Percentiles rank a stretch among this genome's conserved stretches.
Evolutionary conservation across 2,329 filamentous ascomycete species (phyloP).

Genomic region (Colletotrichum eremochloae): DNA sequence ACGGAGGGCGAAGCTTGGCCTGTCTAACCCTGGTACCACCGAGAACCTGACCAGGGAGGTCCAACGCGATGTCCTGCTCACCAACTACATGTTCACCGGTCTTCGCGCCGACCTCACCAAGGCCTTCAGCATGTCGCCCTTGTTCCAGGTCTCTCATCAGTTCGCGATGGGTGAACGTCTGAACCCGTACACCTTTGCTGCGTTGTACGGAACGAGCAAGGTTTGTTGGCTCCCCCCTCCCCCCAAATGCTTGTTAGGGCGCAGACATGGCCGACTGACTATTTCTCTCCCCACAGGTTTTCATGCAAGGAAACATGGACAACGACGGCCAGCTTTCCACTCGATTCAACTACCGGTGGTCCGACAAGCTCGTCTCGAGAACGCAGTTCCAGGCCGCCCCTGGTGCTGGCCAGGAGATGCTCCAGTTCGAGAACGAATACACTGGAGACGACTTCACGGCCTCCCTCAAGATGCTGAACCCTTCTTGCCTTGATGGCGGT

Average conservation of each 20-base stretch:
- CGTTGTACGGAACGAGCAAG: slow-evolving; percentile 92
- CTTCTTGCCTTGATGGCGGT: slow-evolving; percentile 91
- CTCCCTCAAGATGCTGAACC: slow-evolving; percentile 93
- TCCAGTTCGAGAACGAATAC: slow-evolving; percentile 96
- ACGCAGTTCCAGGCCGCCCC: slow-evolving; percentile 87
- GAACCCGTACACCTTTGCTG: slow-evolving; percentile 95
- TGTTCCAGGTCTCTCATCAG: slow-evolving; percentile 98
- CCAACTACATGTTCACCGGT: slow-evolving; percentile 96
- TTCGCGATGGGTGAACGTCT: slow-evolving; percentile 94
- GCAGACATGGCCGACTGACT: slow-evolving; percentile 23
- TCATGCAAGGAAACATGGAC: slow-evolving; percentile 95
- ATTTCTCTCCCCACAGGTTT: slow-evolving; percentile 71
- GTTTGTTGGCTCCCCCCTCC: slow-evolving; percentile 63
- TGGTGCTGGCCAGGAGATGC: slow-evolving; percentile 83
- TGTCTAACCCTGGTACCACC: slow-evolving; percentile 92
- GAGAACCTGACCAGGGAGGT: slow-evolving; percentile 93
- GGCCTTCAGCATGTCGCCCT: slow-evolving; percentile 90
- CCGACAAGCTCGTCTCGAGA: slow-evolving; percentile 84
- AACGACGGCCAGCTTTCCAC: slow-evolving; percentile 90
- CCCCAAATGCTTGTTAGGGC: background rate
- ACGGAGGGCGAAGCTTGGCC: slow-evolving; percentile 86
- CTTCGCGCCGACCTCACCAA: slow-evolving; percentile 97
- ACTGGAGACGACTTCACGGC: slow-evolving; percentile 93
- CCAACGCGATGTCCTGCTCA: slow-evolving; percentile 94
- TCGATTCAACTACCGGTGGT: slow-evolving; percentile 95